phyloP scores from a whole-genome alignment of 2,329 filamentous ascomycete species.

The Boeremia exigua region DNA sequence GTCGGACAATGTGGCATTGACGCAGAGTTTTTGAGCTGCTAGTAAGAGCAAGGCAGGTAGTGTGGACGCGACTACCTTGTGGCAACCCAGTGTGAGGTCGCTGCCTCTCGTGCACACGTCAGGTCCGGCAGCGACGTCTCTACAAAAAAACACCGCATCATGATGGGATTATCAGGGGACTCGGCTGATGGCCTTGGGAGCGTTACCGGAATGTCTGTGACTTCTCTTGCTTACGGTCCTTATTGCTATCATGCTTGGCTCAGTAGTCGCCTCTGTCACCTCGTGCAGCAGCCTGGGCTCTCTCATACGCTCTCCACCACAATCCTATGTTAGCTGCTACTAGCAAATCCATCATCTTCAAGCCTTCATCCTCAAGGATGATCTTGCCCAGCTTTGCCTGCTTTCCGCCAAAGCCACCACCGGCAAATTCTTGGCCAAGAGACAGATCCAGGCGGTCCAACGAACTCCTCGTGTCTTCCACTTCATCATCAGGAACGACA shows the following conservation, averaged over 20 bases:
- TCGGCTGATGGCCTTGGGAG: no score
- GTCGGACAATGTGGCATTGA: not conserved
- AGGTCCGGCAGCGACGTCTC: no score
- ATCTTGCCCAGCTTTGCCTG: conserved; percentile 93
- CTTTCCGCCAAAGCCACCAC: conserved; percentile 83
- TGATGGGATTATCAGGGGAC: not conserved
- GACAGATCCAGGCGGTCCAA: conserved; percentile 69
- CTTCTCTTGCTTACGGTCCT: not conserved
- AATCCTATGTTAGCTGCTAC: conserved; percentile 90
- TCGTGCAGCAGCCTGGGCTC: conserved; percentile 27
- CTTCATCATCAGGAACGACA: conserved; percentile 21
- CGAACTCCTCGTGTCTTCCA: conserved; percentile 35
- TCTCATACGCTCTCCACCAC: conserved; percentile 90
- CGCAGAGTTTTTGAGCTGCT: not conserved
- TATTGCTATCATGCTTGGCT: not conserved
- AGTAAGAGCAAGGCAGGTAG: not conserved
- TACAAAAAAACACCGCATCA: not conserved
- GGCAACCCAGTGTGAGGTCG: not conserved
- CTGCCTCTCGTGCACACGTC: not conserved
- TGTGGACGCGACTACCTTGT: not conserved
- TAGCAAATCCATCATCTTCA: conserved; percentile 94
- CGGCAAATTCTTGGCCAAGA: conserved; percentile 81
- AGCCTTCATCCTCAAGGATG: conserved; percentile 84
- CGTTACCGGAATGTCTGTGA: no score
- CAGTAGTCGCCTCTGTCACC: conserved; percentile 14